These are phyloP conservation scores for Capsella bursapastoris DNA, from an alignment of 345 rosid genomes.

Conservation along the genomic window DNA sequence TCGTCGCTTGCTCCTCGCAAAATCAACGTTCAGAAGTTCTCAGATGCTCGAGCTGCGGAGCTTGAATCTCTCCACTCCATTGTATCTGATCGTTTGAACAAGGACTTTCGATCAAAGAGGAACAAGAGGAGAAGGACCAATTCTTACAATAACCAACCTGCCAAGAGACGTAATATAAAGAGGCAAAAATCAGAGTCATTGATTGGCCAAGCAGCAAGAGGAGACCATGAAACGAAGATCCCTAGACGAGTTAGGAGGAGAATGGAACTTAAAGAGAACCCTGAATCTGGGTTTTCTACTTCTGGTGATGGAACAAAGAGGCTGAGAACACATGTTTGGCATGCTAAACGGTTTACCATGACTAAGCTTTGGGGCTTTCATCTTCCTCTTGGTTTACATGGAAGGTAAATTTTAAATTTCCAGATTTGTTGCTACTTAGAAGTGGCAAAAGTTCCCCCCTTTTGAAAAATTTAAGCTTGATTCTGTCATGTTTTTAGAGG, in stretches of 20 bases:
- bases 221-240: conserved; percentile 40
- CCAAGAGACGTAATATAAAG: conserved; percentile 56
- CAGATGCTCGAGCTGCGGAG: conserved; percentile 71
- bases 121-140: conserved; percentile 89
- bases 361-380: conserved; percentile 82
- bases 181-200: conserved; percentile 47
- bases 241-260: conserved; percentile 67
- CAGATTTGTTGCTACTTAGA: conserved; percentile 5
- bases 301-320: conserved; percentile 91
- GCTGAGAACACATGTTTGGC: conserved; percentile 93
- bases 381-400: conserved; percentile 88
- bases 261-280: conserved; percentile 64
- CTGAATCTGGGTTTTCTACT: conserved; percentile 59
- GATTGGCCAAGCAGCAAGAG: conserved; percentile 35
- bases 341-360: conserved; percentile 86
- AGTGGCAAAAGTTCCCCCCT: background rate
- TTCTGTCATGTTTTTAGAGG: conserved; percentile 60
- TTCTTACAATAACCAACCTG: conserved; percentile 55
- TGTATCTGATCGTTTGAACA: conserved; percentile 55
- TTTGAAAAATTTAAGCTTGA: background rate
- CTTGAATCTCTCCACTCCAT: conserved; percentile 69
- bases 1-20: conserved; percentile 57
- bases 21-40: conserved; percentile 69
- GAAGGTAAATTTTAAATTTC: conserved; percentile 56
- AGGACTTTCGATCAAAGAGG: conserved; percentile 65